A percentile compares a stretch with the other conserved stretches of the same genome.
These are phyloP conservation scores for Rutstroemia sydowiana DNA, from an alignment of 2,329 filamentous ascomycete species.

Conservation along the genomic window DNA sequence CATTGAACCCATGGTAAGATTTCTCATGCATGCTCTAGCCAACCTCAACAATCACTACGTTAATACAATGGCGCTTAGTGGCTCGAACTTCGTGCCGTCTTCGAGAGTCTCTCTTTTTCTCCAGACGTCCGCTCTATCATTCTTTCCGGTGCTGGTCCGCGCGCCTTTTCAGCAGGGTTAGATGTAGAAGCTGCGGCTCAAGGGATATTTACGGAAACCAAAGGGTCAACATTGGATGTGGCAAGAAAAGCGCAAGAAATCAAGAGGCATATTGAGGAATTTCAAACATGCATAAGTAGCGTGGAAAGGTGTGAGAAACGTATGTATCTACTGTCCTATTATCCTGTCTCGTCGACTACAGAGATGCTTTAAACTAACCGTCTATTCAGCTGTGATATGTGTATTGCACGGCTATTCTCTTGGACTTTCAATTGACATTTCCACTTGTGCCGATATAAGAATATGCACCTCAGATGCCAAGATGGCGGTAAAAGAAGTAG, in stretches of 20 bases:
- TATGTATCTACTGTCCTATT: slow-evolving; percentile 33
- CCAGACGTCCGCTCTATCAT: slow-evolving; percentile 68
- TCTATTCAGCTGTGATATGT: slow-evolving; percentile 61
- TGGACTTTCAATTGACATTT: slow-evolving; percentile 71
- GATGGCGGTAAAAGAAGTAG: slow-evolving; percentile 73
- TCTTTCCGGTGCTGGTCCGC: slow-evolving; percentile 72
- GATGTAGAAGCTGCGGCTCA: slow-evolving; percentile 68
- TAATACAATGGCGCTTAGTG: slow-evolving; percentile 38
- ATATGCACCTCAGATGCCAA: slow-evolving; percentile 52
- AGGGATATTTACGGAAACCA: slow-evolving; percentile 36
- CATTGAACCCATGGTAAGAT: slow-evolving; percentile 56
- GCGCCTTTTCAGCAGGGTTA: slow-evolving; percentile 79
- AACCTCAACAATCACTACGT: not conserved
- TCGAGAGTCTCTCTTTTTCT: slow-evolving; percentile 64
- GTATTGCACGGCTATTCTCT: slow-evolving; percentile 73
- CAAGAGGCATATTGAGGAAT: slow-evolving; percentile 65
- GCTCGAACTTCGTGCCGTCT: slow-evolving; percentile 68
- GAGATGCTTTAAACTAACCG: not conserved
- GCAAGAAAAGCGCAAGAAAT: slow-evolving; percentile 57
- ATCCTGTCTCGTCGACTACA: not conserved
- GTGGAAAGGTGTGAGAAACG: slow-evolving; percentile 87
- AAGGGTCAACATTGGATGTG: slow-evolving; percentile 39
- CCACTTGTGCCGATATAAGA: slow-evolving; percentile 63
- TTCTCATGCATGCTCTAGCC: not conserved
- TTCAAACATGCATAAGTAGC: slow-evolving; percentile 70